Conservation (phyloP, 2,329 filamentous ascomycete species). For the Aspergillus luchuensis region DNA sequence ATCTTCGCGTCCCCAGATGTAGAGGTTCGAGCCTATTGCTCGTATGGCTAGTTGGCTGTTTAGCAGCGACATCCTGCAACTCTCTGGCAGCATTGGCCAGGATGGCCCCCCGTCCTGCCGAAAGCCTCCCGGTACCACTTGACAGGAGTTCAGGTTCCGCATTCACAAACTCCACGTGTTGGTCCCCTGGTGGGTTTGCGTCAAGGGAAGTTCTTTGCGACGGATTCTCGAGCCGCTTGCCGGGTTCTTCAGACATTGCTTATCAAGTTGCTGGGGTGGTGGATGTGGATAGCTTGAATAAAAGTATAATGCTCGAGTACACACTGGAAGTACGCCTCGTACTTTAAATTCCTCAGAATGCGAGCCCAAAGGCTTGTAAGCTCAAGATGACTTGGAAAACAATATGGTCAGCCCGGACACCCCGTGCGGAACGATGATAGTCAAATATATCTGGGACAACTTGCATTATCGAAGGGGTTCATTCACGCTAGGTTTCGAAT, state of each 20-base stretch:
- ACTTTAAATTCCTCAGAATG: background rate
- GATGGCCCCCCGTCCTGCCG: background rate
- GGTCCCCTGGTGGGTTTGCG: background rate
- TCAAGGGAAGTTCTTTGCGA: background rate
- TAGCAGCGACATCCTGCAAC: background rate
- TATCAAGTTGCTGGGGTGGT: background rate
- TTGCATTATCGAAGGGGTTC: background rate
- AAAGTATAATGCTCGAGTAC: background rate
- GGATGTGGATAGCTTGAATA: background rate
- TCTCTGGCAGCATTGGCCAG: background rate
- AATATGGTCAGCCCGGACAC: background rate
- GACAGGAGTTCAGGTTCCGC: background rate
- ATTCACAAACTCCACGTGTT: background rate
- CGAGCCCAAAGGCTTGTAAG: background rate
- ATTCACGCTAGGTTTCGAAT: background rate
- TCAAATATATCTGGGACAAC: background rate
- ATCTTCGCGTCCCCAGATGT: background rate
- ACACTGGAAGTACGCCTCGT: background rate
- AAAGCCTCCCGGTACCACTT: background rate
- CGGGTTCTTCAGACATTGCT: background rate
- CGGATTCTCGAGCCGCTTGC: background rate
- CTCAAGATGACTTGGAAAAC: background rate
- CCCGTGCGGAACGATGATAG: background rate
- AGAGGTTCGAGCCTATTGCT: background rate
- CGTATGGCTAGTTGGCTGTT: background rate